phyloP scores from a whole-genome alignment of 768 basidiomycete genomes.

The Mycena vulgaris region DNA sequence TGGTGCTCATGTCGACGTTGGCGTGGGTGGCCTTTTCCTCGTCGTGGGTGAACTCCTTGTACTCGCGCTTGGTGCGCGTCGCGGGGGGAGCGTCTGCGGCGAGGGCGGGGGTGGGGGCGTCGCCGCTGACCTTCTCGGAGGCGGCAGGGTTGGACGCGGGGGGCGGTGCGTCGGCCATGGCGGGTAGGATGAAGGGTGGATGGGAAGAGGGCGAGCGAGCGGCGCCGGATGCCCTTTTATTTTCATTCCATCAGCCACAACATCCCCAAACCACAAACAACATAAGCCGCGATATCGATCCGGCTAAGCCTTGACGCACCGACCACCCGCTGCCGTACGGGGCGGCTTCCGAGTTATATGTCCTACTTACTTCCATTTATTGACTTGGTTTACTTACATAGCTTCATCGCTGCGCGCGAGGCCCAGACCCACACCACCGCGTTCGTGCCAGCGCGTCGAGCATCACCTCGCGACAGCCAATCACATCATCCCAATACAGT shows the following conservation, averaged over 20 bases:
- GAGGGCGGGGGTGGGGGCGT: neutral
- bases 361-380: too few species aligned
- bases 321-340: too few species aligned
- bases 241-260: neutral
- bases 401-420: too few species aligned
- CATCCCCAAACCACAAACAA: too few species aligned
- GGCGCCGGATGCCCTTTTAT: neutral
- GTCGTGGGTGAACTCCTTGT: constrained; percentile 89
- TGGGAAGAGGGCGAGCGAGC: neutral
- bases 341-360: too few species aligned
- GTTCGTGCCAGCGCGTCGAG: too few species aligned
- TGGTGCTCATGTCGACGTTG: constrained; percentile 90
- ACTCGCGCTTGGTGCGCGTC: constrained; percentile 77
- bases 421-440: too few species aligned
- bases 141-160: neutral
- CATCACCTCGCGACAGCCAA: too few species aligned
- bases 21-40: constrained; percentile 80
- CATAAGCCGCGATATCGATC: neutral
- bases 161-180: neutral
- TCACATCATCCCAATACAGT: too few species aligned
- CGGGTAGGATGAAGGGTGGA: neutral
- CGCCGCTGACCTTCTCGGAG: constrained; percentile 15
- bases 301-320: too few species aligned
- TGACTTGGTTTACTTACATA: too few species aligned
- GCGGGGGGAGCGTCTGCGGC: constrained; percentile 43